These are phyloP conservation scores for Alternaria sp. DNA, from an alignment of 2,329 filamentous ascomycete species.

Conservation along the genomic window DNA sequence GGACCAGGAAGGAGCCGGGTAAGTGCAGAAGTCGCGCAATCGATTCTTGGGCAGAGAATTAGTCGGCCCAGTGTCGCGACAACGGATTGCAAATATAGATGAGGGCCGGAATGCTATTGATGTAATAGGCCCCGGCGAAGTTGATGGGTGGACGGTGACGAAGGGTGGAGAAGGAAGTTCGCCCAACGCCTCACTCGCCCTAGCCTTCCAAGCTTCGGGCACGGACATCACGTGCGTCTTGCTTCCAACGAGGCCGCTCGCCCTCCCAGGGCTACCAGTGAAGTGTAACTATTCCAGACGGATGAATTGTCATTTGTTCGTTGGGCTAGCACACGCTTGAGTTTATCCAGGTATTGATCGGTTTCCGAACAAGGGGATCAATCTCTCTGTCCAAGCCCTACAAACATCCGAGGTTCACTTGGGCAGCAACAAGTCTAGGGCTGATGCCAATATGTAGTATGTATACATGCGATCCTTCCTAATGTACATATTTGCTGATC, in stretches of 20 bases:
- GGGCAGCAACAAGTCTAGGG: constrained; percentile 23
- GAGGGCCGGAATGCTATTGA: constrained; percentile 28
- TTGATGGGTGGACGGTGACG: constrained; percentile 30
- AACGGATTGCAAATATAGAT: constrained; percentile 30
- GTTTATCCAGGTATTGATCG: not conserved
- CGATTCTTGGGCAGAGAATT: constrained; percentile 10
- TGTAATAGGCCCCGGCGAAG: constrained; percentile 28
- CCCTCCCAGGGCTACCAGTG: constrained; percentile 13
- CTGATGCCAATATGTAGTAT: constrained; percentile 15
- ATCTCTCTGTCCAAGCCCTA: not conserved
- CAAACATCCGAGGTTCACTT: constrained; percentile 8
- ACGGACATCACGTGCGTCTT: constrained; percentile 21
- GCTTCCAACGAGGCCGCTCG: not conserved
- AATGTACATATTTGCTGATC: constrained; percentile 15
- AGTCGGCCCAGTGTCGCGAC: constrained; percentile 26
- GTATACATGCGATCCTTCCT: constrained; percentile 12
- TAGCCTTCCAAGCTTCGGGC: constrained; percentile 11
- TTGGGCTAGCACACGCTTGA: not conserved
- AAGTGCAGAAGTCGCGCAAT: constrained; percentile 21
- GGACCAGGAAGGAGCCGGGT: constrained; percentile 25
- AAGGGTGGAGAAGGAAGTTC: constrained; percentile 23
- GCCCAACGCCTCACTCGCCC: constrained; percentile 21
- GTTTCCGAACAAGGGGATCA: not conserved
- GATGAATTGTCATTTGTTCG: not conserved
- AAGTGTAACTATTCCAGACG: not conserved